These are phyloP conservation scores for Quercus tomentella DNA, from an alignment of 331 rosid genomes.

Conservation along the genomic window DNA sequence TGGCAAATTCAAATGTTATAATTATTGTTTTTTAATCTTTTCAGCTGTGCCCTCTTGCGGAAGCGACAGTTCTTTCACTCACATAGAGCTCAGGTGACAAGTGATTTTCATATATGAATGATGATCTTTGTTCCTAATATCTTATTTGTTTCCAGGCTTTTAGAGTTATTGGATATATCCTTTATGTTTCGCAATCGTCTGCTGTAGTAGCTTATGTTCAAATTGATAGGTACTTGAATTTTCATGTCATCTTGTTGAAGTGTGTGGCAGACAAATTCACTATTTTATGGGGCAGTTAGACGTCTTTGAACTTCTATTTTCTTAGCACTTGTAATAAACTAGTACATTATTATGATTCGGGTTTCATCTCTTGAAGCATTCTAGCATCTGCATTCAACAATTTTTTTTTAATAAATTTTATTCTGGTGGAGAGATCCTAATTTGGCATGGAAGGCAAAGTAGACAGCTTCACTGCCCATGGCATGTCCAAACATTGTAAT, in stretches of 20 bases:
- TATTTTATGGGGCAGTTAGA: background rate
- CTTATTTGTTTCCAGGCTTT: background rate
- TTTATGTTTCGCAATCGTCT: background rate
- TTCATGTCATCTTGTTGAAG: background rate
- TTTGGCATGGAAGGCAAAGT: background rate
- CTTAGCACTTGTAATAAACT: background rate
- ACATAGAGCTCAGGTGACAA: constrained; percentile 66
- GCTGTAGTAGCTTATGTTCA: background rate
- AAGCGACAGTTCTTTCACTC: constrained; percentile 76
- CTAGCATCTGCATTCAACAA: background rate
- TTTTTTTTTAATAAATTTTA: background rate
- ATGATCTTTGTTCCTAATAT: background rate
- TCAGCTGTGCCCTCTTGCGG: constrained; percentile 51
- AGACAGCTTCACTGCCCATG: background rate
- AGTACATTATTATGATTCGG: background rate
- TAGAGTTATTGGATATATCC: background rate
- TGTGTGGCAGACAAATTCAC: background rate
- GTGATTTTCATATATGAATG: background rate
- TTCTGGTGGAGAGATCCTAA: background rate
- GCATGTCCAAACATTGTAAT: background rate
- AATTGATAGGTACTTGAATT: background rate
- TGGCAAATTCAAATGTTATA: background rate
- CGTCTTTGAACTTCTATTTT: background rate
- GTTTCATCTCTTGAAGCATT: background rate
- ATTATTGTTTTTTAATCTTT: constrained; percentile 17